These are phyloP conservation scores for Eutypella sp. DNA, from an alignment of 2,329 filamentous ascomycete genomes.

Conservation along the genomic window DNA sequence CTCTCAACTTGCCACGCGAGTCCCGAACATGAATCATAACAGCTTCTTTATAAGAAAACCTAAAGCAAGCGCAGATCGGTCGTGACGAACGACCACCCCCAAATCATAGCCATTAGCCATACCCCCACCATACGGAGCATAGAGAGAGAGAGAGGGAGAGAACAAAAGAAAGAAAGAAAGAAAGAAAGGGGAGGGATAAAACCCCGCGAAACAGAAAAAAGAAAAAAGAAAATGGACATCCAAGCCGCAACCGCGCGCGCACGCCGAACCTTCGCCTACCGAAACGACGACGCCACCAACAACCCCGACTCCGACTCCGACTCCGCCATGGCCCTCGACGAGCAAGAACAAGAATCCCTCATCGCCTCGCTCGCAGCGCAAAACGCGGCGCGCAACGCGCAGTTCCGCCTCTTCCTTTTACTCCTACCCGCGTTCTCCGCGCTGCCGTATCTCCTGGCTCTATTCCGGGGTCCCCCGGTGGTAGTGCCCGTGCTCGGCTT, in stretches of 20 bases:
- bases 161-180: too few relatives aligned
- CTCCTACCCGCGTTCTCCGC: conserved; percentile 52
- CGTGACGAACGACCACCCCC: too few relatives aligned
- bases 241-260: conserved; percentile 50
- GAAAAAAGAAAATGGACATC: conserved; percentile 15
- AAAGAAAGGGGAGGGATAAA: too few relatives aligned
- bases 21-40: too few relatives aligned
- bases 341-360: conserved; percentile 59
- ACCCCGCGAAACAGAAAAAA: conserved; percentile 1
- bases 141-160: too few relatives aligned
- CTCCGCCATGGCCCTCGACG: conserved; percentile 35
- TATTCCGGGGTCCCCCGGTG: conserved; percentile 28
- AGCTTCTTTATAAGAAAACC: too few relatives aligned
- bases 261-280: conserved; percentile 74
- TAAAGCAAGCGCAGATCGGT: too few relatives aligned
- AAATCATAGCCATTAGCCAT: too few relatives aligned
- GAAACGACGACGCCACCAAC: conserved; percentile 52
- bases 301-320: conserved; percentile 48
- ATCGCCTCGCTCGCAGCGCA: conserved; percentile 50
- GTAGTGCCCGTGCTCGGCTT: conserved; percentile 50
- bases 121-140: too few relatives aligned
- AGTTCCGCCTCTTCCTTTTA: conserved; percentile 55
- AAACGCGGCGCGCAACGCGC: conserved; percentile 53
- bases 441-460: conserved; percentile 48
- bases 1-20: too few relatives aligned